Percentiles rank a stretch among this genome's conserved stretches.
These are phyloP conservation scores for Malus hybrid DNA, from an alignment of 331 rosid species.

Conservation along the genomic window DNA sequence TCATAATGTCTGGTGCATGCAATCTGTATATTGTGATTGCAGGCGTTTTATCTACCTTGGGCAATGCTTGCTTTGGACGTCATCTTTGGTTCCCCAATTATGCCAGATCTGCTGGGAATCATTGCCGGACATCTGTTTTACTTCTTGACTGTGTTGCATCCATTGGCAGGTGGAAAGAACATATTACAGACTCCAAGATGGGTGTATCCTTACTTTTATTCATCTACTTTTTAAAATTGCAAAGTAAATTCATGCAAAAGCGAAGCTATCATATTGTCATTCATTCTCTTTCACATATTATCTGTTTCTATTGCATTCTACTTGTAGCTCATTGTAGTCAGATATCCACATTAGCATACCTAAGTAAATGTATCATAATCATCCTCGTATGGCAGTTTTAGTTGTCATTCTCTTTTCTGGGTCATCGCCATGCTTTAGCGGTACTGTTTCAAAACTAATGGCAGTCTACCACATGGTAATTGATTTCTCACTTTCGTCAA, in stretches of 20 bases:
- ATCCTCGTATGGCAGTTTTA: background rate
- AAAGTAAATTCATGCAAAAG: background rate
- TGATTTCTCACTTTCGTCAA: background rate
- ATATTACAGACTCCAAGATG: constrained; percentile 73
- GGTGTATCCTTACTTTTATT: constrained; percentile 78
- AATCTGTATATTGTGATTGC: constrained; percentile 16
- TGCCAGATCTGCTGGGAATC: constrained; percentile 78
- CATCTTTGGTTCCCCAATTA: constrained; percentile 63
- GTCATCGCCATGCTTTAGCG: background rate
- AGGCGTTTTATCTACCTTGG: constrained; percentile 99
- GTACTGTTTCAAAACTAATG: background rate
- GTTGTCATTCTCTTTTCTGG: background rate
- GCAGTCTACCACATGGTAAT: background rate
- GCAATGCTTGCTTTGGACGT: constrained; percentile 93
- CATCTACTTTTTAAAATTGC: background rate
- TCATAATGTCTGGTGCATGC: constrained; percentile 12
- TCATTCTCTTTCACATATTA: background rate
- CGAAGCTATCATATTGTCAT: background rate
- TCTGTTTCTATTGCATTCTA: background rate
- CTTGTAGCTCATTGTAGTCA: background rate
- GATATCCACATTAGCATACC: background rate
- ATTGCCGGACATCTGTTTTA: constrained; percentile 92
- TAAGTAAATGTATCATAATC: background rate
- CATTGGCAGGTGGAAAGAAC: constrained; percentile 81
- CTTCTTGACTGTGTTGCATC: constrained; percentile 95